Evolutionary conservation across 306 rosid genomes (phyloP), one percentile per base, ranked within the genome.

Genomic region (Fagus sylvatica): DNA sequence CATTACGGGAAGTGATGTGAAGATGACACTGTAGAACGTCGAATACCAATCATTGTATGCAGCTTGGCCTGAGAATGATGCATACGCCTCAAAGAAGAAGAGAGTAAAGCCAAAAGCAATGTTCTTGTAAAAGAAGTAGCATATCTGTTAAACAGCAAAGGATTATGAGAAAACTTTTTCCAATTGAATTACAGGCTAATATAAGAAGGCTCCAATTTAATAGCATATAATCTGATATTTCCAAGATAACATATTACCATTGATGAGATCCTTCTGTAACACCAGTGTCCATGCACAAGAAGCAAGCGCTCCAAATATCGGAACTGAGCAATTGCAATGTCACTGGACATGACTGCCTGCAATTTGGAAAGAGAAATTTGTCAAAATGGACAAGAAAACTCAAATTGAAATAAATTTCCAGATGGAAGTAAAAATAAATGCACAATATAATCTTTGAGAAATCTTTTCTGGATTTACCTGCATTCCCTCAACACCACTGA

Each of bases 241-340:
- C 67, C 61, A 76, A 72, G 84, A 74, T 54, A 32, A 78, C 85
- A 82, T 41, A 9, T 41, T 41, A 95, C 99, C 99, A 93, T 95
- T 61, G 96, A 86, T 49, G 99, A 90, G 83, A 95, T 95, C 77
- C 99, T 93, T 85, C 97, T 91, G 89, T 95, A 93, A 82, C 99
- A 95, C 99, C 99, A 95, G 84, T 95, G 99, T 41, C 99, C 99
- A 72, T 95, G 99, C 64, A 93, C 98, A 49, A 95, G 99, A 77
- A 95, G 96, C 72, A 95, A 85, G 82, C 98, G 92, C 74, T 95
- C 99, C 76, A 95, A 82, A 75, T 75, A 95, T 40, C 96, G 91
- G 77, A 95, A 95, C 78, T 95, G 99, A 68, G 98, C 98, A 55
- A 95, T 95, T 62, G 99, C 94, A 41, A 95, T 89, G 86, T 95